Evolutionary conservation across 1,284 basidiomycete species (phyloP).

Genomic region (Earliella scabrosa): DNA sequence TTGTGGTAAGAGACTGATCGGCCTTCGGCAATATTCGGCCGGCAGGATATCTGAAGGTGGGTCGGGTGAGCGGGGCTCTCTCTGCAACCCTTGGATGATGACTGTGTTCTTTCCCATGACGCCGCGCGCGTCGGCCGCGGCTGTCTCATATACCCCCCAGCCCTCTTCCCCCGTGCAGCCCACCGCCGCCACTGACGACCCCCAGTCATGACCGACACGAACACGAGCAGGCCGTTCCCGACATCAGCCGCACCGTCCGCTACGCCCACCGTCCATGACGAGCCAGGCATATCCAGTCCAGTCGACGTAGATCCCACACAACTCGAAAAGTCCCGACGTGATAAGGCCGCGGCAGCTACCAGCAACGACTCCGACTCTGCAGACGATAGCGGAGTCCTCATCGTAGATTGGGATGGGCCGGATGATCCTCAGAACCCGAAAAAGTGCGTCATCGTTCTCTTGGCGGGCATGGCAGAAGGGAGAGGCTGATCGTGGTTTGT

Average conservation of each 20-base stretch:
- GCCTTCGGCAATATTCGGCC: background rate
- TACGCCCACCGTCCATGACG: constrained; percentile 18
- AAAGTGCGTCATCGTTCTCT: constrained; percentile 46
- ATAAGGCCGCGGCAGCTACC: constrained; percentile 1
- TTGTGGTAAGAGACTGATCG: no score
- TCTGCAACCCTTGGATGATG: constrained; percentile 4
- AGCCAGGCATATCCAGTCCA: constrained; percentile 13
- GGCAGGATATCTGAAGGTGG: background rate
- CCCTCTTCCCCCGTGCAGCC: background rate
- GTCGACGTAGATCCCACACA: constrained; percentile 2
- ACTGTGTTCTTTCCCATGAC: constrained; percentile 12
- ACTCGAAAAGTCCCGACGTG: background rate
- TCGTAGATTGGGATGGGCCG: constrained; percentile 66
- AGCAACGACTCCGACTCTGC: constrained; percentile 4
- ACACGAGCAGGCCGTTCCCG: background rate
- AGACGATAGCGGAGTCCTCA: constrained; percentile 9
- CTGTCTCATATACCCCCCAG: constrained; percentile 7
- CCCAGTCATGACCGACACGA: background rate
- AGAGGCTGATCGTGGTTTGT: background rate
- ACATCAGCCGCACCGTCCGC: constrained; percentile 11
- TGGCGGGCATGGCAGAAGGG: no score
- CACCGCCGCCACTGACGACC: background rate
- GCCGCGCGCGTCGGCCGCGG: constrained; percentile 6
- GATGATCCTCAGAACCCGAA: constrained; percentile 68
- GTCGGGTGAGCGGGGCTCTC: no score